These are phyloP conservation scores for Hypomyces rosellus DNA, from an alignment of 2,329 filamentous ascomycete genomes.

Conservation along the genomic window DNA sequence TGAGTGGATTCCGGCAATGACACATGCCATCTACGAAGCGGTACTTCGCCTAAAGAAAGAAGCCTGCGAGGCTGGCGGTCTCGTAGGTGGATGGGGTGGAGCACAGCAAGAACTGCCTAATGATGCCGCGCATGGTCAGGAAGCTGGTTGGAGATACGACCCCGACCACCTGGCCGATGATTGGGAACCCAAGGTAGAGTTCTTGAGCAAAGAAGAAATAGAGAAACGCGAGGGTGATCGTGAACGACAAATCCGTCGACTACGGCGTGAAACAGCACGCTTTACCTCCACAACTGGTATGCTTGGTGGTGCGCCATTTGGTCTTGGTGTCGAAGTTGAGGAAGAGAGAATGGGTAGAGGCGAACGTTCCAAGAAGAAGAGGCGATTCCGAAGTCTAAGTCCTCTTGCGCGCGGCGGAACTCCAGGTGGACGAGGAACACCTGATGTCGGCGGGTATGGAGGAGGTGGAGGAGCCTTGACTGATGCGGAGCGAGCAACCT, in stretches of 20 bases:
- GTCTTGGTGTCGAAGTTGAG: conserved; percentile 47
- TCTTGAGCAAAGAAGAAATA: conserved; percentile 88
- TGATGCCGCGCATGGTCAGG: conserved; percentile 72
- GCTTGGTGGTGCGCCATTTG: conserved; percentile 64
- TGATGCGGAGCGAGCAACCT: conserved; percentile 72
- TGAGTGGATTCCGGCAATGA: conserved; percentile 91
- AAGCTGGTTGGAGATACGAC: conserved; percentile 93
- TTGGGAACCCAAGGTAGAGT: conserved; percentile 78
- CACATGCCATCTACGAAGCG: conserved; percentile 95
- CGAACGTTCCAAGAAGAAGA: conserved; percentile 92
- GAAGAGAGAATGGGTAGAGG: conserved; percentile 87
- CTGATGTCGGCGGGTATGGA: conserved; percentile 69
- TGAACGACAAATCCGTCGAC: conserved; percentile 79
- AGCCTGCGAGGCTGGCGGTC: conserved; percentile 82
- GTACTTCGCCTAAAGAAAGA: conserved; percentile 92
- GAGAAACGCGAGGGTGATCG: conserved; percentile 94
- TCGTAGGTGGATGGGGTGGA: conserved; percentile 67
- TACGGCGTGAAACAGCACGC: conserved; percentile 84
- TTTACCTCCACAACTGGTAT: conserved; percentile 85
- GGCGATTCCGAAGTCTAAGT: conserved; percentile 81
- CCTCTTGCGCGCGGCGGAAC: conserved; percentile 61
- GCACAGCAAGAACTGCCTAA: conserved; percentile 68
- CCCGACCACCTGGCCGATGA: conserved; percentile 79
- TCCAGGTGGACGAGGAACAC: conserved; percentile 68
- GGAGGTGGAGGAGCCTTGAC: conserved; percentile 62